Evolutionary conservation across 805 yeast genomes (phyloP).

Genomic region (Helenozyma baotianmanensis): DNA sequence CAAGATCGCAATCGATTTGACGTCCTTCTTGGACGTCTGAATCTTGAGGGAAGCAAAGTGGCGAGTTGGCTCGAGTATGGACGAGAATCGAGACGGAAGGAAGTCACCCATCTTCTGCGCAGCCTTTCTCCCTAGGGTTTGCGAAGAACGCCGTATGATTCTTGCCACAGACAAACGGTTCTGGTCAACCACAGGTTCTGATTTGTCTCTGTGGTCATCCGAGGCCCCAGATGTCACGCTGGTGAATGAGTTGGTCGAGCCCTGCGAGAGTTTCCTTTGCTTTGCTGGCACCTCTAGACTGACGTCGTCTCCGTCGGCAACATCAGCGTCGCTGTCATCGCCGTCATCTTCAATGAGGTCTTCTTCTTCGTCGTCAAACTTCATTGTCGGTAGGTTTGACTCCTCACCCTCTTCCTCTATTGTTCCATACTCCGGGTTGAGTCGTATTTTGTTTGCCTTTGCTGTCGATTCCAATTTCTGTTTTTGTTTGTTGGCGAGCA

Average conservation of each 20-base stretch:
- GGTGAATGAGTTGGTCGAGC: conserved; percentile 31
- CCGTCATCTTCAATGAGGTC: conserved; percentile 10
- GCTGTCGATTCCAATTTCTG: conserved; percentile 18
- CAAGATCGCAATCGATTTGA: conserved; percentile 45
- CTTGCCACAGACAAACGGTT: conserved; percentile 71
- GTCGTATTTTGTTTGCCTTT: conserved; percentile 5
- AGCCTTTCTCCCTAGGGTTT: conserved; percentile 69
- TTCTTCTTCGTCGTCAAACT: conserved; percentile 14
- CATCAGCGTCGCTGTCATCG: conserved; percentile 20
- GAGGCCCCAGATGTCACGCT: conserved; percentile 29
- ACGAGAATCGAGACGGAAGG: conserved; percentile 72
- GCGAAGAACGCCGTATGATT: conserved; percentile 72
- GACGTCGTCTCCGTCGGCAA: conserved; percentile 18
- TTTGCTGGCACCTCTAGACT: conserved; percentile 22
- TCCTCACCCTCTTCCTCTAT: conserved; percentile 22
- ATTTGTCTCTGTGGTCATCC: conserved; percentile 17
- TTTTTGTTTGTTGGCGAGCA: conserved; percentile 35
- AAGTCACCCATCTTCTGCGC: conserved; percentile 89
- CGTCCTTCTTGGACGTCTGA: conserved; percentile 34
- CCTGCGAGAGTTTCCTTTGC: conserved; percentile 36
- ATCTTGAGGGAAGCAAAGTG: conserved; percentile 88
- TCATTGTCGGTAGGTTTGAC: conserved; percentile 1
- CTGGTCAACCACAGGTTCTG: conserved; percentile 67
- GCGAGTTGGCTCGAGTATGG: conserved; percentile 82
- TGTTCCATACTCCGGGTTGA: conserved; percentile 20